Base-by-base conservation (phyloP, 768 basidiomycete species). In the Lenzites betulinus region DNA sequence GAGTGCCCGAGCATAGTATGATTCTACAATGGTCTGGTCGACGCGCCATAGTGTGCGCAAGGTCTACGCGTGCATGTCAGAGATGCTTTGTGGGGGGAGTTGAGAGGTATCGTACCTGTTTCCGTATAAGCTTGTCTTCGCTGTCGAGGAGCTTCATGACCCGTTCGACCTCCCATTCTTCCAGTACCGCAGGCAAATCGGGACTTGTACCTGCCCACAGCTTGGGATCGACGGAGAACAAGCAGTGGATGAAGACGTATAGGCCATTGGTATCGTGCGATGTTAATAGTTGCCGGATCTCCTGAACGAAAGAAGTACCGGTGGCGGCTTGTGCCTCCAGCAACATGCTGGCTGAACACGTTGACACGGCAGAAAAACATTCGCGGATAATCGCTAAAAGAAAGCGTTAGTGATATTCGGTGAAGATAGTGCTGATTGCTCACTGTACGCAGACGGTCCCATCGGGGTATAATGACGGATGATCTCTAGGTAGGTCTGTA, bases 131-230 rank as follows among this genome's bases (percentile, higher is more conserved):
- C 9, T 69, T 62, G 69, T 93, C 92, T 1, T 78, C 71, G 2
- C 83, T 84, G 59, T 86, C 81, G 26, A 93, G 74, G 16, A 89
- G 72, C 59, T 79, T 81, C 84, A 93, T 89, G 22, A 93, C 77
- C 35, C 77, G 76, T 51, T 87, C 87, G 39, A 93, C 90, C 53
- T 93, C 91, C 80, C 81, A 82, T 54, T 77, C 83, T n/a, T 90
- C 86, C 47, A 93, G 71, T 9, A 84, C 73, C 1, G 85, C 76
- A 36, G 81, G 78, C 20, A 80, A 71, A 6, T 79, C 78, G 3
- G 78, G 71, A 7, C 70, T 74, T 9, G 81, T 84, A 13, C 90
- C 92, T 7, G 89, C 87, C 92, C 92, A 93, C 22, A 84, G 63
- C 20, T 69, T 70, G 7, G 84, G 79, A 64, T 86, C 80, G 13